phyloP scores from a whole-genome alignment of 192 early-diverging fungal species.

The Backusella psychrophila region DNA sequence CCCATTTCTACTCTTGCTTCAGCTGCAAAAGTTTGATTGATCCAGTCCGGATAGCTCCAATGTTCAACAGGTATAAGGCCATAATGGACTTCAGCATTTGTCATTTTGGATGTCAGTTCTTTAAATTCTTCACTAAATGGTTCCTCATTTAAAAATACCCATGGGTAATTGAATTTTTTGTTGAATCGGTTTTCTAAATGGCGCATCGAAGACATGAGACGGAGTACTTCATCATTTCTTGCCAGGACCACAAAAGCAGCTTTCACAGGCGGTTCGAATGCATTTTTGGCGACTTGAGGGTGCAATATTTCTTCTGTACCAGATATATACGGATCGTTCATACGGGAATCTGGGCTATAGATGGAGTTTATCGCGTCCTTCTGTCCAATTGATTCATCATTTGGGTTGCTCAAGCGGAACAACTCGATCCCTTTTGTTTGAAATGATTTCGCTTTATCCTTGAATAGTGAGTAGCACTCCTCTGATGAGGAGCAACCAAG shows the following conservation, averaged over 20 bases:
- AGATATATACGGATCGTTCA: neutral
- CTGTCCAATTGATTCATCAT: neutral
- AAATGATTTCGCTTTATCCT: neutral
- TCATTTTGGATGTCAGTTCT: conserved; percentile 42
- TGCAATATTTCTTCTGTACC: neutral
- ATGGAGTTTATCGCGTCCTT: neutral
- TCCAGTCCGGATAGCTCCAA: conserved; percentile 82
- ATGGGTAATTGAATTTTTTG: conserved; percentile 67
- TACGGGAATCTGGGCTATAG: neutral
- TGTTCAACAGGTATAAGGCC: conserved; percentile 59
- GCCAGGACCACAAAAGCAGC: conserved; percentile 72
- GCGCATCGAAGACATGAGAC: conserved; percentile 58
- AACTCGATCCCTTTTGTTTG: neutral
- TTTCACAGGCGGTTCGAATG: conserved; percentile 40
- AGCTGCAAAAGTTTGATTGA: conserved; percentile 58
- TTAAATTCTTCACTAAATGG: conserved; percentile 65
- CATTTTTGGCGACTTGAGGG: no score
- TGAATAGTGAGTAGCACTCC: neutral
- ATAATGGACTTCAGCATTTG: conserved; percentile 52
- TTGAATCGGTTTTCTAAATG: conserved; percentile 68
- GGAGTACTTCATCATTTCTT: conserved; percentile 67
- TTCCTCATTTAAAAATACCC: conserved; percentile 75
- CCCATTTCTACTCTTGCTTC: conserved; percentile 55
- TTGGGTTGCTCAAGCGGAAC: neutral
- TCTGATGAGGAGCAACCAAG: neutral